Evolutionary conservation across 805 yeast species (phyloP).

Genomic region (Candida lessepsii): DNA sequence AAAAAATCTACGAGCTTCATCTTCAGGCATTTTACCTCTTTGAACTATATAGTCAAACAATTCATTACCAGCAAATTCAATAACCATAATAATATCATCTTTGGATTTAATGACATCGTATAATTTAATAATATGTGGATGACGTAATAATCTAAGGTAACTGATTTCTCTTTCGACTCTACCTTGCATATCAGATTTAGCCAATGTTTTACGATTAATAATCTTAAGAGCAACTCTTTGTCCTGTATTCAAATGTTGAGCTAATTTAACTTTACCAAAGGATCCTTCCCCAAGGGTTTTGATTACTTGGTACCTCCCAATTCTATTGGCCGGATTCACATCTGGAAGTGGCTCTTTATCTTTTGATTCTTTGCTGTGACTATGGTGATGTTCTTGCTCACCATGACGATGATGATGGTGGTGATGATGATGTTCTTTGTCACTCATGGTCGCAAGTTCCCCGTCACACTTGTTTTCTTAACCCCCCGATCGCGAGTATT

Average conservation of each 20-base stretch:
- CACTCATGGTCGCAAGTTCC: conserved; percentile 7
- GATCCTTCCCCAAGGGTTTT: conserved; percentile 96
- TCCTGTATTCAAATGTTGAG: conserved; percentile 86
- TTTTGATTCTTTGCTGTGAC: not conserved
- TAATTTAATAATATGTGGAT: conserved; percentile 93
- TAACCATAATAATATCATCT: conserved; percentile 96
- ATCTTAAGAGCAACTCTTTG: conserved; percentile 91
- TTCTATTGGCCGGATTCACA: conserved; percentile 45
- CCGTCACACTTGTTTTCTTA: not conserved
- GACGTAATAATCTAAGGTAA: conserved; percentile 81
- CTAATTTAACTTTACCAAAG: conserved; percentile 92
- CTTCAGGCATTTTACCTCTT: conserved; percentile 87
- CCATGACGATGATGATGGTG: conserved; percentile 11
- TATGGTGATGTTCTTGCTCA: conserved; percentile 7
- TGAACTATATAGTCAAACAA: conserved; percentile 94
- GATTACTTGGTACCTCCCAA: conserved; percentile 91
- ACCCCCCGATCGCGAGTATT: too few relatives aligned
- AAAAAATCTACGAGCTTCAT: conserved; percentile 88
- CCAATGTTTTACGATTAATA: conserved; percentile 86
- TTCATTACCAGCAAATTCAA: conserved; percentile 96
- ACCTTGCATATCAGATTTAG: conserved; percentile 96
- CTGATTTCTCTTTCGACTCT: conserved; percentile 93
- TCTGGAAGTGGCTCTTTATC: conserved; percentile 23
- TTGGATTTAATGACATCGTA: conserved; percentile 94
- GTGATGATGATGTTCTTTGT: conserved; percentile 11